Evolutionary conservation across 2,329 filamentous ascomycete species (phyloP), one percentile per base, ranked within the genome.

Genomic region (Pseudocercospora eumusae): DNA sequence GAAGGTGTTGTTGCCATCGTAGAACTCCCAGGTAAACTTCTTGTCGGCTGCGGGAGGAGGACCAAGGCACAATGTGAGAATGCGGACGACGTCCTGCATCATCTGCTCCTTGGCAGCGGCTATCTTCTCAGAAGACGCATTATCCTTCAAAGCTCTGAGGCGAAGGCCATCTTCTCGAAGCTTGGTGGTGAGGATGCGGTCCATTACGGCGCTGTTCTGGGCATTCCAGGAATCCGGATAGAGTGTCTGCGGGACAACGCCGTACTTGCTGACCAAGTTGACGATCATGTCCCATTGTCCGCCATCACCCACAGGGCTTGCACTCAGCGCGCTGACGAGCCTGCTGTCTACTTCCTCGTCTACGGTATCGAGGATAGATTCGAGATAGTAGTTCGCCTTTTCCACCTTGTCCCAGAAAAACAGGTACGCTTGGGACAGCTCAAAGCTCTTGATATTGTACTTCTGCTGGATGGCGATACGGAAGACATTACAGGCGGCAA

Each of bases 351-450:
- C 81, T 33, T 88, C 86, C 69, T 92, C 83, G 56, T 81, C 79
- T 0, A 85, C 83, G 0, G 92, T 96, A 65, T 91, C 86, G 59
- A 96, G 84, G 64, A 93, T 85, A 71, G 90, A 89, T 77, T 96
- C 91, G 18, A 96, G 83, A 78, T 96, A 96, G 80, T 85, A 96
- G 76, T 96, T 96, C 8, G 89, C 83, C 77, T 96, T 96, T 76
- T 96, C 92, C 20, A 96, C 85, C 79, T 96, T 96, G 76, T 96
- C 92, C 88, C 90, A 96, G 82, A 92, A 96, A 79, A 93, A 96
- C 3, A 96, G 83, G 71, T 96, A 96, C 0, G 88, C 83, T 77
- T 96, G 92, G 28, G 88, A 92, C n/a, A 96, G 82, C 80, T 96
- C 90, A 71, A 96, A 96, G 57, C 84, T 81, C 52, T 87, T 84